Evolutionary conservation across 495 filamentous ascomycete species (phyloP).

Genomic region (Penicillium samsonianum): DNA sequence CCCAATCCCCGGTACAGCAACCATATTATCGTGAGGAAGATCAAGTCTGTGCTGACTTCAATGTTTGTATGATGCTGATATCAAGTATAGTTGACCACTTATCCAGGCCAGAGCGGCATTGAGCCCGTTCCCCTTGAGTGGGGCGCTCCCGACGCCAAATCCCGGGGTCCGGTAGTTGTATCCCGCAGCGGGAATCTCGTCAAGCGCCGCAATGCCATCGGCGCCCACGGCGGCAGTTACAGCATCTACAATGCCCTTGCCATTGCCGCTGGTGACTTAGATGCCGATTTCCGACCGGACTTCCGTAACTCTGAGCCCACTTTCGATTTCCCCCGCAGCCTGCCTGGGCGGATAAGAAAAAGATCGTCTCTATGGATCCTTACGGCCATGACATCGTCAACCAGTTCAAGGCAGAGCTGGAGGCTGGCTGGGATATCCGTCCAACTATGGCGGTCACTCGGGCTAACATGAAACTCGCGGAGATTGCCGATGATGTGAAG

Average conservation of each 20-base stretch:
- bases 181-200: constrained; percentile 74
- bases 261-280: constrained; percentile 85
- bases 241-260: constrained; percentile 95
- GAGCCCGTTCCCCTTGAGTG: constrained; percentile 86
- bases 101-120: constrained; percentile 91
- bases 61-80: constrained; percentile 2
- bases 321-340: constrained; percentile 80
- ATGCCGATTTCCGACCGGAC: constrained; percentile 82
- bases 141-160: constrained; percentile 73
- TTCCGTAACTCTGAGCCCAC: constrained; percentile 95
- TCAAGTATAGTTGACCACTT: constrained; percentile 67
- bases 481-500: constrained; percentile 84
- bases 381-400: constrained; percentile 72
- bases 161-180: constrained; percentile 88
- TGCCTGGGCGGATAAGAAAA: constrained; percentile 86
- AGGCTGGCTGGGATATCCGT: constrained; percentile 84
- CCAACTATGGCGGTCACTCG: constrained; percentile 94
- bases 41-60: not conserved
- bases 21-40: constrained; percentile 44
- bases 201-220: constrained; percentile 82
- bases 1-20: constrained; percentile 40
- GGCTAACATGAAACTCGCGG: constrained; percentile 95
- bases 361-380: constrained; percentile 98
- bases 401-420: constrained; percentile 39
- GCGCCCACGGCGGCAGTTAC: constrained; percentile 96